These are phyloP conservation scores for Entelexis sorbosivorans DNA, from an alignment of 1,139 yeast genomes.

Conservation along the genomic window DNA sequence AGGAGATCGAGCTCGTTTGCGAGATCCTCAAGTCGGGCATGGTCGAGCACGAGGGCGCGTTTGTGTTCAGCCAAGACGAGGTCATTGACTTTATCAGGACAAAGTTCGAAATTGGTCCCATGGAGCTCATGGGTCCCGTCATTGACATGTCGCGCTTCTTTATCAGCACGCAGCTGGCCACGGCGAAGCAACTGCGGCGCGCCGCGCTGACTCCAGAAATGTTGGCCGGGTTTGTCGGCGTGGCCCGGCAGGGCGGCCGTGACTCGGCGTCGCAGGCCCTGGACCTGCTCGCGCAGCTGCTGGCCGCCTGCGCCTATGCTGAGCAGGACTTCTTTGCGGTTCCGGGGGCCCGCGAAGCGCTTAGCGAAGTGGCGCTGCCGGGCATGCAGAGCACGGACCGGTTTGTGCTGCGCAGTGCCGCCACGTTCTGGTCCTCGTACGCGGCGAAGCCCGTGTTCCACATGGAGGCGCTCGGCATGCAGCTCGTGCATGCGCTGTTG, in stretches of 20 bases:
- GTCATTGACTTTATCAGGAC: conserved; percentile 40
- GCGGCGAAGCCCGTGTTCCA: conserved; percentile 5
- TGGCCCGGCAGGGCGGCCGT: not conserved
- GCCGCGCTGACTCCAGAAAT: not conserved
- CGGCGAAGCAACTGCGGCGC: not conserved
- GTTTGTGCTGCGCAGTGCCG: conserved; percentile 50
- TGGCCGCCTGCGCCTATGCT: not conserved
- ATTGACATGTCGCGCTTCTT: conserved; percentile 28
- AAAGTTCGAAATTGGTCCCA: conserved; percentile 31
- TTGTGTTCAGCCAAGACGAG: conserved; percentile 38
- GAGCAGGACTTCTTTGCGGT: not conserved
- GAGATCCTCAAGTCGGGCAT: conserved; percentile 51
- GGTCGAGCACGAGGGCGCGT: conserved; percentile 61
- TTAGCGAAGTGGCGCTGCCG: conserved; percentile 30
- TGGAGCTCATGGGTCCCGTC: conserved; percentile 23
- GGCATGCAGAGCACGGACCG: conserved; percentile 49
- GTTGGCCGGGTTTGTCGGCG: conserved; percentile 17
- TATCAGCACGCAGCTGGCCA: conserved; percentile 22
- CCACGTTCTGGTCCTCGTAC: conserved; percentile 55
- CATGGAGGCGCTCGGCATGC: not conserved
- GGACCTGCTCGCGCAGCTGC: conserved; percentile 21
- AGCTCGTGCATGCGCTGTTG: conserved; percentile 24
- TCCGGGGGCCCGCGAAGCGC: conserved; percentile 5
- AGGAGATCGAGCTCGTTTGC: conserved; percentile 41
- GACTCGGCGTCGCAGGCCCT: conserved; percentile 12